Conservation (phyloP, 192 early-diverging fungal species). For the Backusella macrospora region DNA sequence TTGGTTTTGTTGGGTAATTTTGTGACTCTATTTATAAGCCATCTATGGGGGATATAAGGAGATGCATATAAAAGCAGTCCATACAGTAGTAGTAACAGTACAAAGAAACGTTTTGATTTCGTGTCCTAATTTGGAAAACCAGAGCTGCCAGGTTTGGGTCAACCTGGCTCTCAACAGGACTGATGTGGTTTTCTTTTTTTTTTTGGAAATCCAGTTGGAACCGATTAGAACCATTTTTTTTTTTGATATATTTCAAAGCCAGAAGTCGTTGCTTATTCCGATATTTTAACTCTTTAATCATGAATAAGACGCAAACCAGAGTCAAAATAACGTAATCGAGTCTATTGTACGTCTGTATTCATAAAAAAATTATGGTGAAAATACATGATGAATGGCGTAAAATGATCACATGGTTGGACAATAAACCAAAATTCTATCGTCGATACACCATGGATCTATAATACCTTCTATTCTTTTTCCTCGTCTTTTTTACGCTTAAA, state of each 20-base stretch:
- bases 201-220: too few species aligned
- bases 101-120: too few species aligned
- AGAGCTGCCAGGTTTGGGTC: too few species aligned
- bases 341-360: neutral
- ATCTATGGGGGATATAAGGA: too few species aligned
- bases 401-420: constrained; percentile 3
- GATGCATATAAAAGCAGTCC: too few species aligned
- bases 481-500: neutral
- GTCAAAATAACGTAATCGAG: neutral
- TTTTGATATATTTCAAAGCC: neutral
- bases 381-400: constrained; percentile 6
- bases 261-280: neutral
- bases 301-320: neutral
- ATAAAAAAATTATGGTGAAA: neutral
- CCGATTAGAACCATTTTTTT: too few species aligned
- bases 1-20: too few species aligned
- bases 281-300: neutral
- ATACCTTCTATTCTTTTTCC: neutral
- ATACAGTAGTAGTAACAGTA: too few species aligned
- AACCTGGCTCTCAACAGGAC: too few species aligned
- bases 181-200: too few species aligned
- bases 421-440: neutral
- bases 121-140: too few species aligned
- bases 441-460: neutral
- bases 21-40: too few species aligned